A percentile compares a stretch with the other conserved stretches of the same genome.
These are phyloP conservation scores for Baorangia bicolor DNA, from an alignment of 768 basidiomycete genomes.

Conservation along the genomic window DNA sequence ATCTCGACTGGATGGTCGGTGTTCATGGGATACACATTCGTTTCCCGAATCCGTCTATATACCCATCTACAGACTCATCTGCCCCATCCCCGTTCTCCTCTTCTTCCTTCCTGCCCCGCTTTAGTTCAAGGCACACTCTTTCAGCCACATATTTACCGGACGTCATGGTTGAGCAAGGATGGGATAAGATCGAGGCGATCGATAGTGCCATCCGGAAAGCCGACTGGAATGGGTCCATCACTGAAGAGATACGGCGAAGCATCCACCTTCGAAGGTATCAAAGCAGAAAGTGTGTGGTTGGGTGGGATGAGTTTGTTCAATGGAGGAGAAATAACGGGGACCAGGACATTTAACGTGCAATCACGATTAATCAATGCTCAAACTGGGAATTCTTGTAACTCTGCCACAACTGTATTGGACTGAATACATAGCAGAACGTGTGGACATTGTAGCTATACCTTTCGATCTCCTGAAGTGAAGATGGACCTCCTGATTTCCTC, in stretches of 20 bases:
- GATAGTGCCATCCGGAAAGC: conserved; percentile 93
- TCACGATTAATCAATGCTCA: not conserved
- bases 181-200: conserved; percentile 87
- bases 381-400: conserved; percentile 6
- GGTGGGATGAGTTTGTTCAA: conserved; percentile 73
- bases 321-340: conserved; percentile 64
- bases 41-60: conserved; percentile 76
- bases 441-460: not conserved
- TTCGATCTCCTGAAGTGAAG: conserved; percentile 14
- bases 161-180: conserved; percentile 90
- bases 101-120: conserved; percentile 53
- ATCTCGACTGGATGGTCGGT: conserved; percentile 93
- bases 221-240: conserved; percentile 81
- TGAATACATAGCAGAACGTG: not conserved
- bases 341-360: conserved; percentile 26
- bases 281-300: conserved; percentile 63
- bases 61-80: conserved; percentile 46
- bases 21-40: conserved; percentile 89
- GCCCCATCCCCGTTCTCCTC: conserved; percentile 74
- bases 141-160: conserved; percentile 93
- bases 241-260: conserved; percentile 76
- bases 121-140: conserved; percentile 58
- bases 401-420: conserved; percentile 8
- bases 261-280: conserved; percentile 81
- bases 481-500: conserved; percentile 45